A percentile compares a stretch with the other conserved stretches of the same genome.
phyloP scores from a whole-genome alignment of 2,329 filamentous ascomycete genomes.

The Colletotrichum abscissum region DNA sequence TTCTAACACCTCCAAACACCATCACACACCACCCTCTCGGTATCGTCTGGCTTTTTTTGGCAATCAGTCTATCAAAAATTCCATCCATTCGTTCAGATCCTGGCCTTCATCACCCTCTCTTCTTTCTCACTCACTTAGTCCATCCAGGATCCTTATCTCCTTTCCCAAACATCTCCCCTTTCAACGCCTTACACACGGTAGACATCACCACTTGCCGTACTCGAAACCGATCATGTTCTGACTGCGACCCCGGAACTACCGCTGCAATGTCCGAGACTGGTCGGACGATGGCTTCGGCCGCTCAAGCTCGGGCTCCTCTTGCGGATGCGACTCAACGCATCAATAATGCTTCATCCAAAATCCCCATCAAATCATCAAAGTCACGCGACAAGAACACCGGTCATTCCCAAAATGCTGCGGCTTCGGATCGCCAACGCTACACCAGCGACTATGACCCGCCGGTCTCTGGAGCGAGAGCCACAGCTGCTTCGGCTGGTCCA shows the following conservation, averaged over 20 bases:
- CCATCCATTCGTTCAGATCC: slow-evolving; percentile 33
- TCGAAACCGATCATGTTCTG: slow-evolving; percentile 25
- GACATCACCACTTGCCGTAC: neutral
- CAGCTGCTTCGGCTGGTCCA: slow-evolving; percentile 7
- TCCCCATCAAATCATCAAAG: slow-evolving; percentile 44
- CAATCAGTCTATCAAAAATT: slow-evolving; percentile 27
- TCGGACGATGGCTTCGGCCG: slow-evolving; percentile 23
- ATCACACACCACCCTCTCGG: slow-evolving; percentile 18
- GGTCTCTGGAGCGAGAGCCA: neutral
- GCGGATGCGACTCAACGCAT: slow-evolving; percentile 60
- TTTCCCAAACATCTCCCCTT: slow-evolving; percentile 17
- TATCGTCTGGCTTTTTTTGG: slow-evolving; percentile 36
- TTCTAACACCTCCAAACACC: slow-evolving; percentile 16
- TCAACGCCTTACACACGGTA: slow-evolving; percentile 3
- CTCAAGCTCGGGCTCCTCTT: slow-evolving; percentile 51
- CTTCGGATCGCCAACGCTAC: slow-evolving; percentile 33
- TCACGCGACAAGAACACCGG: slow-evolving; percentile 38
- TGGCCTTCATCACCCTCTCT: slow-evolving; percentile 17
- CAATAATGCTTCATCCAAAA: slow-evolving; percentile 51
- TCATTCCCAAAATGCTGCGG: slow-evolving; percentile 10
- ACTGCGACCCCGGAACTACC: neutral
- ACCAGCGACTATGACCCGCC: slow-evolving; percentile 31
- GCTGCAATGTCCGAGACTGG: slow-evolving; percentile 34
- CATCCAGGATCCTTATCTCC: slow-evolving; percentile 23
- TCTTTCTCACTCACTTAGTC: slow-evolving; percentile 24